Percentiles rank a stretch among this genome's conserved stretches.
phyloP scores from a whole-genome alignment of 331 rosid genomes.

The Telfairia occidentalis region DNA sequence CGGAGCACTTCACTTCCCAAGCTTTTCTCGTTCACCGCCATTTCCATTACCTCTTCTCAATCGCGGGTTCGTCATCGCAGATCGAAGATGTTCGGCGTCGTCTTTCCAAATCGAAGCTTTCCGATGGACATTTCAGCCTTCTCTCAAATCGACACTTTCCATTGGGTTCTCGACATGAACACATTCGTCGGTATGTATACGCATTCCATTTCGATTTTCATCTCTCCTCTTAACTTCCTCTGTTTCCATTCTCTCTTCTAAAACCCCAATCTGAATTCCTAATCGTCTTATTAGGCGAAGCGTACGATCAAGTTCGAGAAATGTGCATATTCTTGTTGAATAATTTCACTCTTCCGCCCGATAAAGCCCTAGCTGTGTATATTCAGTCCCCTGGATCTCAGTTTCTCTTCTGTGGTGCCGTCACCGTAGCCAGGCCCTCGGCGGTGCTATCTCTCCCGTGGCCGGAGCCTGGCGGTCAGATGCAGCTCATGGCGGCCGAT shows the following conservation, averaged over 20 bases:
- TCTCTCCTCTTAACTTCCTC: not conserved
- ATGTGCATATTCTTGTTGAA: conserved; percentile 78
- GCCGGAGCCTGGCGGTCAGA: conserved; percentile 63
- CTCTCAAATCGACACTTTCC: conserved; percentile 83
- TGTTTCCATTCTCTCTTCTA: not conserved
- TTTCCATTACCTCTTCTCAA: no score
- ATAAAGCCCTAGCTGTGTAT: conserved; percentile 88
- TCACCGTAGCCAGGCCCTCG: conserved; percentile 69
- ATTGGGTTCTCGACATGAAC: conserved; percentile 96
- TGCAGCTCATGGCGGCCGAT: conserved; percentile 60
- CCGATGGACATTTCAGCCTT: conserved; percentile 86
- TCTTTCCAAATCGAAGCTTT: conserved; percentile 85
- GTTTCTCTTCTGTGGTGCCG: conserved; percentile 73
- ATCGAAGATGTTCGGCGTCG: conserved; percentile 67
- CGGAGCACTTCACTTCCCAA: not conserved
- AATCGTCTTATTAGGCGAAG: conserved; percentile 50
- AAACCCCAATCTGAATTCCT: not conserved
- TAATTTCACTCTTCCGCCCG: conserved; percentile 79
- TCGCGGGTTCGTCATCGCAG: no score
- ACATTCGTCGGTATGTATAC: conserved; percentile 53
- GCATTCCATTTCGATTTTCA: not conserved
- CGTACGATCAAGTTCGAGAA: conserved; percentile 64
- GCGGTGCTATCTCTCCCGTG: conserved; percentile 63
- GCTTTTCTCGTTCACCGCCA: no score
- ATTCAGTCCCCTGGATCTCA: conserved; percentile 81